phyloP scores from a whole-genome alignment of 2,329 filamentous ascomycete genomes.

The Ophiostoma sp. region DNA sequence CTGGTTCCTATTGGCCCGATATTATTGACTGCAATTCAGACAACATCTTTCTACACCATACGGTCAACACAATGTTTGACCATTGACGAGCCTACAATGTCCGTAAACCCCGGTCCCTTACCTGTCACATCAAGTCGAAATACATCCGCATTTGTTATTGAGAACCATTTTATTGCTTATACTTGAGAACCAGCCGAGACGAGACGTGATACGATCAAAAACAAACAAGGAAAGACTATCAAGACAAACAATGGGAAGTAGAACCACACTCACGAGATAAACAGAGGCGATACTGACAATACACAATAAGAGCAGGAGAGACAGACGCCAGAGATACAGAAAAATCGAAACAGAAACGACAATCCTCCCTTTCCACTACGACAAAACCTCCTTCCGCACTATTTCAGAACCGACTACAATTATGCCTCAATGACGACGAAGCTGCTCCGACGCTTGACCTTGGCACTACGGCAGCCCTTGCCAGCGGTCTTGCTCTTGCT shows the following conservation, averaged over 20 bases:
- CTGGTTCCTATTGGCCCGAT: too few relatives aligned
- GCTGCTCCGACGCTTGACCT: slow-evolving; percentile 10
- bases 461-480: slow-evolving; percentile 16
- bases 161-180: not conserved
- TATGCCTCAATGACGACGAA: slow-evolving; percentile 3
- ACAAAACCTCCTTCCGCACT: not conserved
- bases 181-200: not conserved
- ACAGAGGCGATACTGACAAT: not conserved
- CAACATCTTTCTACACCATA: not conserved
- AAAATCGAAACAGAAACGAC: not conserved
- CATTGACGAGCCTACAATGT: not conserved
- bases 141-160: not conserved
- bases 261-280: not conserved
- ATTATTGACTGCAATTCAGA: not conserved
- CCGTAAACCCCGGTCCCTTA: too few relatives aligned
- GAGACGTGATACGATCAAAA: not conserved
- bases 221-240: not conserved
- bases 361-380: not conserved
- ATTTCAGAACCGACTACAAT: not conserved
- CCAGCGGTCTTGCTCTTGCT: slow-evolving; percentile 11
- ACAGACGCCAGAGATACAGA: not conserved
- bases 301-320: not conserved
- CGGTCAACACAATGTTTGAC: too few relatives aligned
- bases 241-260: not conserved
- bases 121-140: not conserved